These are phyloP conservation scores for Tulasnella sp. DNA, from an alignment of 768 basidiomycete species.

Conservation along the genomic window DNA sequence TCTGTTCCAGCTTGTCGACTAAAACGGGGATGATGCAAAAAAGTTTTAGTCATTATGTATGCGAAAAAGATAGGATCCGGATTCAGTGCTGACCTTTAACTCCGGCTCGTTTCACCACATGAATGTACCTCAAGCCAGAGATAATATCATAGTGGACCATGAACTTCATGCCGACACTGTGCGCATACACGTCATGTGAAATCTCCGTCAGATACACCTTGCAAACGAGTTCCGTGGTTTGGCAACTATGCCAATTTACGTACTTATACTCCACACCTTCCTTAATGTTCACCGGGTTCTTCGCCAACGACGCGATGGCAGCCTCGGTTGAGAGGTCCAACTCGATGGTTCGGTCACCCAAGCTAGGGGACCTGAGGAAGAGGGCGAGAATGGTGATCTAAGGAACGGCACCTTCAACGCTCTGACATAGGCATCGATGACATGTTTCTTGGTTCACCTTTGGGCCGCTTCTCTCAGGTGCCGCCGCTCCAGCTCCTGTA, in stretches of 20 bases:
- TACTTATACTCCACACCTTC: conserved; percentile 87
- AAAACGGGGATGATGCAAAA: too few species aligned
- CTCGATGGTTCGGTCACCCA: conserved; percentile 49
- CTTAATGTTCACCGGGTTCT: conserved; percentile 67
- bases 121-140: conserved; percentile 75
- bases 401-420: too few species aligned
- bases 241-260: too few species aligned
- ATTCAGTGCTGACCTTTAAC: conserved; percentile 44
- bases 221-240: too few species aligned
- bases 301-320: conserved; percentile 48
- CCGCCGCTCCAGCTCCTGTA: conserved; percentile 27
- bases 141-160: conserved; percentile 86
- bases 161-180: conserved; percentile 69
- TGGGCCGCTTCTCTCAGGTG: conserved; percentile 38
- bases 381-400: conserved; percentile 66
- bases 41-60: too few species aligned
- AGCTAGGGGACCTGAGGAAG: conserved; percentile 66
- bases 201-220: not conserved
- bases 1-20: conserved; percentile 90
- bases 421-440: not conserved
- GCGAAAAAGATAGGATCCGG: not conserved
- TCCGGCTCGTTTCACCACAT: conserved; percentile 73
- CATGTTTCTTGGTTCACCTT: conserved; percentile 39
- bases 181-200: too few species aligned
- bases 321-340: conserved; percentile 52